A percentile compares a stretch with the other conserved stretches of the same genome.
Conservation (phyloP, 148 eudicot genomes). For the Rhododendron mucronatum region DNA sequence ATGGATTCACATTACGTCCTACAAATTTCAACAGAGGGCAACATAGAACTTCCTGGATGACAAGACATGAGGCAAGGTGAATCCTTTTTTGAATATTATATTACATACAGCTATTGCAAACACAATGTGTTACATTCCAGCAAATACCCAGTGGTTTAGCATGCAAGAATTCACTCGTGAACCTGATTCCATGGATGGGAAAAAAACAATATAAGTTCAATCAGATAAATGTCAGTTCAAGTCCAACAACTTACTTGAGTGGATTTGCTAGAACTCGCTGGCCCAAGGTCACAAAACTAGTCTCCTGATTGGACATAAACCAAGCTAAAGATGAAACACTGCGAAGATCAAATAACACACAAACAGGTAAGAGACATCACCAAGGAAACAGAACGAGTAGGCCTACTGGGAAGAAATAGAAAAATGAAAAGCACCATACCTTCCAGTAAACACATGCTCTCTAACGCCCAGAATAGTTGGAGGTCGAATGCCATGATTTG, state of each 20-base stretch:
- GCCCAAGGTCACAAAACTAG: constrained; percentile 95
- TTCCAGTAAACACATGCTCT: constrained; percentile 97
- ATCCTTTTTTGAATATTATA: neutral
- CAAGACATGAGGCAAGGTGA: neutral
- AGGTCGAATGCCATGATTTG: constrained; percentile 80
- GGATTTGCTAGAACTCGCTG: constrained; percentile 98
- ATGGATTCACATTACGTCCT: neutral
- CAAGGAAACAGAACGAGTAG: constrained; percentile 3
- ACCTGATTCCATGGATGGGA: neutral
- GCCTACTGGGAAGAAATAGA: neutral
- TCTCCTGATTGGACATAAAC: constrained; percentile 99
- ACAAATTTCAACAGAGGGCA: neutral
- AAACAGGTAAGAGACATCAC: constrained; percentile 2
- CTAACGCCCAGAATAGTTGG: constrained; percentile 99
- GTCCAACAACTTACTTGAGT: constrained; percentile 64
- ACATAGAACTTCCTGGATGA: neutral
- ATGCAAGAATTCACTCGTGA: neutral
- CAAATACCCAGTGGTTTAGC: neutral
- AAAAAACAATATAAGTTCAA: neutral
- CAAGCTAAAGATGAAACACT: constrained; percentile 98
- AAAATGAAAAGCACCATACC: constrained; percentile 30
- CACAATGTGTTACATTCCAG: neutral
- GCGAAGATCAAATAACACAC: constrained; percentile 24
- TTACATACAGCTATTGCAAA: neutral
- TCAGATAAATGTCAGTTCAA: neutral